Evolutionary conservation across 768 basidiomycete species (phyloP), one percentile per base, ranked within the genome.

Genomic region (Neoboletus subvelutipes): DNA sequence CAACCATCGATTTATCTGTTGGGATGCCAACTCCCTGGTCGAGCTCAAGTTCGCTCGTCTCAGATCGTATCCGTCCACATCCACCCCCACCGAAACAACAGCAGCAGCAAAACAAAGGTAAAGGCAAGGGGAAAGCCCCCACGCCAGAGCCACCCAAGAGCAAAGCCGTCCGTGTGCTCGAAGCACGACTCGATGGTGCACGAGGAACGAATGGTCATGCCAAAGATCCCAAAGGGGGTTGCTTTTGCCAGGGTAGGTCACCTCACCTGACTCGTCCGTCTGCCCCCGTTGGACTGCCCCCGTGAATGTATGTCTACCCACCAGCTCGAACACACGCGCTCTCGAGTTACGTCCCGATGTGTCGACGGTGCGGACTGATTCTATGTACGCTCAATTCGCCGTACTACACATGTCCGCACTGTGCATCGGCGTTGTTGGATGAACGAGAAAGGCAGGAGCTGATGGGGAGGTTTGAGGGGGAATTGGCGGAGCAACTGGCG

Each of bases 211-310:
- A 68, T n/a, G 73, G 73, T 1, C 67, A 52, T 0, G 66, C 71
- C 40, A 80, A 71, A 54, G 86, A 88, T 68, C 80, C 83, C 0
- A 81, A 79, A 40, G 82, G 83, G 5, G 86, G 87, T 0, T 90
- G 87, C 64, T 89, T 86, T 64, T 90, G 87, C 62, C 81, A 83
- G 74, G 85, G 87, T 83, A 51, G 33, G 72, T 54, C 62, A 0
- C 20, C 31, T 51, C 15, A 26, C 8, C 18, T 29, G 15, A 18
- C 2, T 9, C 36, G 7, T 17, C 26, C 20, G 17, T 17, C 37
- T 18, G 29, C n/a, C n/a, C n/a, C 22, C 5, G n/a, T 13, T n/a
- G 17, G 45, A 41, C 47, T 42, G 33, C 53, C 10, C 29, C n/a
- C n/a, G n/a, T n/a, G n/a, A n/a, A n/a, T n/a, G 15, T 45, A 45